These are phyloP conservation scores for Pleurotus sapidus DNA, from an alignment of 768 basidiomycete genomes.

Conservation along the genomic window DNA sequence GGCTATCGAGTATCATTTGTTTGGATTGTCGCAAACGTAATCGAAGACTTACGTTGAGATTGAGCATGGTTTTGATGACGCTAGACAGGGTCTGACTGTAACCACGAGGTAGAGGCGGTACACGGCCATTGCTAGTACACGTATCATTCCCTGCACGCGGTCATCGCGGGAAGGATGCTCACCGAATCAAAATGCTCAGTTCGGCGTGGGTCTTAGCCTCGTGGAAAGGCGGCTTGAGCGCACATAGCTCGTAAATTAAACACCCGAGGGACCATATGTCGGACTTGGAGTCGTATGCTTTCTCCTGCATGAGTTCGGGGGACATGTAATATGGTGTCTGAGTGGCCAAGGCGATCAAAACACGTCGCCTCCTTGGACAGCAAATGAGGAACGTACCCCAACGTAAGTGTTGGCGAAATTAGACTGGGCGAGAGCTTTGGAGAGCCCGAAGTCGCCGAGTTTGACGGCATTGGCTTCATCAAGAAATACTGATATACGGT, in stretches of 20 bases:
- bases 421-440: slow-evolving; percentile 85
- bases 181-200: slow-evolving; percentile 80
- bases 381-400: slow-evolving; percentile 57
- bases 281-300: slow-evolving; percentile 95
- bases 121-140: slow-evolving; percentile 68
- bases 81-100: slow-evolving; percentile 71
- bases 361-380: background rate
- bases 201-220: slow-evolving; percentile 90
- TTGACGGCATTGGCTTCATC: slow-evolving; percentile 85
- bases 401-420: slow-evolving; percentile 96
- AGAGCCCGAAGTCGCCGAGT: slow-evolving; percentile 95
- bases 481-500: slow-evolving; percentile 68
- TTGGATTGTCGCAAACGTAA: background rate
- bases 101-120: slow-evolving; percentile 83
- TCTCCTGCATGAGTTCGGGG: slow-evolving; percentile 96
- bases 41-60: slow-evolving; percentile 59
- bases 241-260: slow-evolving; percentile 94
- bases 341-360: background rate
- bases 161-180: slow-evolving; percentile 13
- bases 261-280: slow-evolving; percentile 99
- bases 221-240: slow-evolving; percentile 89
- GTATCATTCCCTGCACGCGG: background rate
- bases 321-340: slow-evolving; percentile 99
- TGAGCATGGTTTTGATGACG: slow-evolving; percentile 87
- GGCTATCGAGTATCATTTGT: slow-evolving; percentile 43